phyloP scores from a whole-genome alignment of 2,329 filamentous ascomycete genomes.

The Microdochium bolleyi region DNA sequence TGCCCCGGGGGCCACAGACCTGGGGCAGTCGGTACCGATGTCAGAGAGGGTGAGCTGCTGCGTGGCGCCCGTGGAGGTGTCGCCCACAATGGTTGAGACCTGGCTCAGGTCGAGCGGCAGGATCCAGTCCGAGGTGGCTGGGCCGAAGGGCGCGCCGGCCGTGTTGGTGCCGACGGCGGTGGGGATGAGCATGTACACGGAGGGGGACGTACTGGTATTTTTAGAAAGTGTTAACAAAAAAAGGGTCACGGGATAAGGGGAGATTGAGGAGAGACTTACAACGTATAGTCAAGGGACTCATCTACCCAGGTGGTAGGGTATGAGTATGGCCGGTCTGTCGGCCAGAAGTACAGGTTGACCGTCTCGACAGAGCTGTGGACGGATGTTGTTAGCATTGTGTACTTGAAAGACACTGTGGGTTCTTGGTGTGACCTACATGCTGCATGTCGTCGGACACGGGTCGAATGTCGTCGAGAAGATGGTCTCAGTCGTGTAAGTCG shows the following conservation, averaged over 20 bases:
- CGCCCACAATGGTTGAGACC: slow-evolving; percentile 24
- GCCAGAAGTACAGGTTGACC: slow-evolving; percentile 25
- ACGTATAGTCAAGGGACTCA: slow-evolving; percentile 19
- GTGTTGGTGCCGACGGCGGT: slow-evolving; percentile 24
- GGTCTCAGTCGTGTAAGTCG: slow-evolving; percentile 4
- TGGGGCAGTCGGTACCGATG: slow-evolving; percentile 24
- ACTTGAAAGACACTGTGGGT: background rate
- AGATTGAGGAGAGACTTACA: slow-evolving; percentile 13
- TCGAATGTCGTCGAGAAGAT: slow-evolving; percentile 6
- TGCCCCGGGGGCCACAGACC: slow-evolving; percentile 12
- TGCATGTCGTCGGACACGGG: slow-evolving; percentile 22
- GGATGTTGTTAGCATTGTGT: slow-evolving; percentile 4
- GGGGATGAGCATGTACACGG: slow-evolving; percentile 27
- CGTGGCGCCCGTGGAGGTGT: slow-evolving; percentile 8
- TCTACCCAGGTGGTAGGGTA: slow-evolving; percentile 24
- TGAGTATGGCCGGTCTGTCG: slow-evolving; percentile 18
- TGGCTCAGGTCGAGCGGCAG: slow-evolving; percentile 22
- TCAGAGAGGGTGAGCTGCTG: slow-evolving; percentile 23
- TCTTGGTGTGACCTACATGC: slow-evolving; percentile 16
- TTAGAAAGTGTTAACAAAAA: slow-evolving; percentile 1
- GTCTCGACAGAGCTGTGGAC: slow-evolving; percentile 17
- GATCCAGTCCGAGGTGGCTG: slow-evolving; percentile 19
- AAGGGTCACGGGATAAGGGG: background rate
- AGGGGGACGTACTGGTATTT: slow-evolving; percentile 24
- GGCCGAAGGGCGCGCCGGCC: slow-evolving; percentile 15